Base-by-base conservation (phyloP, 441 rosid species). In the Arabidopsis lyrata region DNA sequence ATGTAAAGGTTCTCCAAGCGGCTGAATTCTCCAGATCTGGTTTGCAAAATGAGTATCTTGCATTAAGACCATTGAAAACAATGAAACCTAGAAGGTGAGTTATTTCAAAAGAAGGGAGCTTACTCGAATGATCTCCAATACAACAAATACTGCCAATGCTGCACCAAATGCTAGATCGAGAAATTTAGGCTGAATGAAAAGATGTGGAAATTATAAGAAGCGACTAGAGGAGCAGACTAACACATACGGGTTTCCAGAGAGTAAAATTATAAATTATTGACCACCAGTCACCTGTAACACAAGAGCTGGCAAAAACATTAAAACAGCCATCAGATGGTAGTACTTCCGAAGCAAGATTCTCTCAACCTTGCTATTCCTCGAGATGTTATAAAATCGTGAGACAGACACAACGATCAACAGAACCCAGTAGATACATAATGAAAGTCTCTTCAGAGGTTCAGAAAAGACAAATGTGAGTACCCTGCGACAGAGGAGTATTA, bases 101-200 rank as follows among this genome's bases (percentile, higher is more conserved):
- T 54, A 60, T 42, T 13, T 31, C 4, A 54, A 24, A 8, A 15
- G 15, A 59, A 53, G 27, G 31, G 24, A 35, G 79, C 95, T 88
- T 87, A 93, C 99, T 84, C 98, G 90, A 52, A 95, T 82, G 62
- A 93, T 91, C 83, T 95, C 99, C 70, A 95, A 68, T 22, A 77
- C 83, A 85, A 91, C 68, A 74, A 95, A 95, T 67, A 83, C 89
- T 8, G 90, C 92, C 85, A 95, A 80, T 64, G 99, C 97, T 50
- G 82, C 98, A 73, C 98, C 99, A 85, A 93, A 93, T 70, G 98
- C 99, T 48, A 93, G 92, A 84, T 90, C 90, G 62, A 95, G 97
- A 90, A 95, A 91, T 73, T 83, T 83, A 45, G 97, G 97, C 99
- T 93, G 96, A 65, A 67, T 16, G 41, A n/a, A 56, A 36, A 18